phyloP scores from a whole-genome alignment of 352 stramenopile species.

The Globisporangium paroecandrum region DNA sequence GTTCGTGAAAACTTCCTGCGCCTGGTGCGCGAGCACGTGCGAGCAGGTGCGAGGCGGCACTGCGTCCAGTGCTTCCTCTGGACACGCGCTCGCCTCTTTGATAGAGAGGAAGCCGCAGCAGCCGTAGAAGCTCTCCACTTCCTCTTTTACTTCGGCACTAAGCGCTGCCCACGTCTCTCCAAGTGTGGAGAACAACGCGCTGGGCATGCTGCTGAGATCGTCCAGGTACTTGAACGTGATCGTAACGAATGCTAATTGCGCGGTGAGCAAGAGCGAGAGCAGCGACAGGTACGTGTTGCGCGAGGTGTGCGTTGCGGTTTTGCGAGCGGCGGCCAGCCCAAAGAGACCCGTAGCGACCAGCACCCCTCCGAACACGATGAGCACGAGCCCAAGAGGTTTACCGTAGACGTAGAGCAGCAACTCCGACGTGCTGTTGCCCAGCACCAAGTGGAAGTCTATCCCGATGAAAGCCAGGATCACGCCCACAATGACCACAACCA shows the following conservation, averaged over 20 bases:
- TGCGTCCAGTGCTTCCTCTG: constrained; percentile 43
- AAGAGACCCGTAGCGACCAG: constrained; percentile 24
- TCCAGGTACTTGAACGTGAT: constrained; percentile 39
- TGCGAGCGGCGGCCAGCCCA: constrained; percentile 24
- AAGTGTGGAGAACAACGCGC: constrained; percentile 22
- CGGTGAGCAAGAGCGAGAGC: constrained; percentile 28
- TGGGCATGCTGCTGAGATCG: constrained; percentile 34
- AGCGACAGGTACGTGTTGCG: constrained; percentile 31
- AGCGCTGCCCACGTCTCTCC: constrained; percentile 30
- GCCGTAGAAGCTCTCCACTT: constrained; percentile 40
- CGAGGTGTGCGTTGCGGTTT: constrained; percentile 26
- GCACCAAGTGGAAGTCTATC: constrained; percentile 46
- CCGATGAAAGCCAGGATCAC: constrained; percentile 45
- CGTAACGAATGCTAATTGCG: constrained; percentile 31
- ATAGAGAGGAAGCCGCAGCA: constrained; percentile 51
- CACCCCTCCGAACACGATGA: constrained; percentile 25
- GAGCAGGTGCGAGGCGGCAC: constrained; percentile 39
- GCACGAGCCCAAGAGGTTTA: constrained; percentile 27
- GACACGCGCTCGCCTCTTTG: constrained; percentile 32
- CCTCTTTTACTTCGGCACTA: constrained; percentile 14
- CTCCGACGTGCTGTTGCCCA: constrained; percentile 51
- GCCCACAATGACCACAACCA: constrained; percentile 30
- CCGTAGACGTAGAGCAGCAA: constrained; percentile 50
- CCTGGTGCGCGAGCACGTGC: constrained; percentile 22
- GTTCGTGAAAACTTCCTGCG: constrained; percentile 28